A percentile compares a stretch with the other conserved stretches of the same genome.
Conservation (phyloP, 306 rosid species). For the Pyrus pyrifolia region DNA sequence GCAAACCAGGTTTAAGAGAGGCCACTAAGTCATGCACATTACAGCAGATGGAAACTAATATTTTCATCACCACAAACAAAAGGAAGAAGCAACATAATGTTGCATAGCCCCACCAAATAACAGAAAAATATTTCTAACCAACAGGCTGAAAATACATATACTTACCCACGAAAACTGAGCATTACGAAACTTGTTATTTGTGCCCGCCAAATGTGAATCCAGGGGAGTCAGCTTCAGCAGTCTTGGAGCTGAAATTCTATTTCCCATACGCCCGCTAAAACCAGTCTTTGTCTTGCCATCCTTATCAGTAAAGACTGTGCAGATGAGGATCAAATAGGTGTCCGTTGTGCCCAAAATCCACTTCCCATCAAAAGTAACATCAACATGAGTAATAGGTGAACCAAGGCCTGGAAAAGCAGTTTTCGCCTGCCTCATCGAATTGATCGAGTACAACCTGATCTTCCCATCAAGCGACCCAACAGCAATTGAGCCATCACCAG, state of each 20-base stretch:
- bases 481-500: slow-evolving; percentile 94
- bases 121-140: not conserved
- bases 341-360: slow-evolving; percentile 96
- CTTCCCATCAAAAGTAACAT: slow-evolving; percentile 91
- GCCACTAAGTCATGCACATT: not conserved
- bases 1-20: not conserved
- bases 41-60: not conserved
- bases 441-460: slow-evolving; percentile 76
- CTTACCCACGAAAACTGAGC: slow-evolving; percentile 98
- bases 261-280: slow-evolving; percentile 88
- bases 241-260: slow-evolving; percentile 86
- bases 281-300: slow-evolving; percentile 86
- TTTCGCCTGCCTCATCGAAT: slow-evolving; percentile 86
- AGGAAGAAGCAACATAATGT: not conserved
- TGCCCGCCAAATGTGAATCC: slow-evolving; percentile 92
- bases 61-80: not conserved
- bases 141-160: not conserved
- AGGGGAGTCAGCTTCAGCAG: slow-evolving; percentile 85
- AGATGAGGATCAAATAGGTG: slow-evolving; percentile 68
- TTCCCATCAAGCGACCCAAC: slow-evolving; percentile 96
- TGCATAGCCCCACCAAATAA: not conserved
- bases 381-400: slow-evolving; percentile 85
- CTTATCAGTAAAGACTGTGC: slow-evolving; percentile 76
- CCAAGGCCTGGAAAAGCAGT: slow-evolving; percentile 99
- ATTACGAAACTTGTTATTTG: slow-evolving; percentile 68